phyloP scores from a whole-genome alignment of 2,329 filamentous ascomycete genomes.

The Ploettnerulaceae sp. region DNA sequence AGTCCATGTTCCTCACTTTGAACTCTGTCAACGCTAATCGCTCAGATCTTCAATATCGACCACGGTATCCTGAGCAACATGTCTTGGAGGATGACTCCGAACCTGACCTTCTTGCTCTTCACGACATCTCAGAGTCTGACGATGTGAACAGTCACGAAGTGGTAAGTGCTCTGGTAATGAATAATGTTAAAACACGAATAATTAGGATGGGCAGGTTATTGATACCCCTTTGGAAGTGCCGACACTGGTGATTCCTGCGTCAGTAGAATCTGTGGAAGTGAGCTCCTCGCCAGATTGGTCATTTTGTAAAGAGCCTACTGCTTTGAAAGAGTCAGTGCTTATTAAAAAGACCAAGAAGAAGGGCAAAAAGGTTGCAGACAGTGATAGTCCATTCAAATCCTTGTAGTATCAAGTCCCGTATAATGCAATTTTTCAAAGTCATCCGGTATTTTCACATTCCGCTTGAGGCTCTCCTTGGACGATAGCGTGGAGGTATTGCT shows the following conservation, averaged over 20 bases:
- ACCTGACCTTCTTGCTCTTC: neutral
- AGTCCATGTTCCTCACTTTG: too few species aligned
- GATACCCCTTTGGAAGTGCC: neutral
- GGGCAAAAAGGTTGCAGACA: neutral
- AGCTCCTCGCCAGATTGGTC: neutral
- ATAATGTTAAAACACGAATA: neutral
- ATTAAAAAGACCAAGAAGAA: neutral
- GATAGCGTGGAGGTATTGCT: too few species aligned
- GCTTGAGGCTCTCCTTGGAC: too few species aligned
- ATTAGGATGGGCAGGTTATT: neutral
- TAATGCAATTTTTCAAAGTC: too few species aligned
- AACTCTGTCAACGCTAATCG: too few species aligned
- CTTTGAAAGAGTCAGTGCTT: neutral
- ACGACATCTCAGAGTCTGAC: neutral
- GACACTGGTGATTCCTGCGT: neutral
- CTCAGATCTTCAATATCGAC: too few species aligned
- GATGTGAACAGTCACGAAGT: neutral
- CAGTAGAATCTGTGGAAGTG: neutral
- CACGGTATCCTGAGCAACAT: too few species aligned
- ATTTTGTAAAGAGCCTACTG: neutral
- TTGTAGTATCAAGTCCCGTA: neutral
- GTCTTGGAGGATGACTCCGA: neutral
- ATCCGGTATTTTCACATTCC: too few species aligned
- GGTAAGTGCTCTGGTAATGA: neutral
- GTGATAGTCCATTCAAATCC: neutral